A percentile compares a stretch with the other conserved stretches of the same genome.
Conservation (phyloP, 306 rosid species). For the Astragalus glycyphyllos region DNA sequence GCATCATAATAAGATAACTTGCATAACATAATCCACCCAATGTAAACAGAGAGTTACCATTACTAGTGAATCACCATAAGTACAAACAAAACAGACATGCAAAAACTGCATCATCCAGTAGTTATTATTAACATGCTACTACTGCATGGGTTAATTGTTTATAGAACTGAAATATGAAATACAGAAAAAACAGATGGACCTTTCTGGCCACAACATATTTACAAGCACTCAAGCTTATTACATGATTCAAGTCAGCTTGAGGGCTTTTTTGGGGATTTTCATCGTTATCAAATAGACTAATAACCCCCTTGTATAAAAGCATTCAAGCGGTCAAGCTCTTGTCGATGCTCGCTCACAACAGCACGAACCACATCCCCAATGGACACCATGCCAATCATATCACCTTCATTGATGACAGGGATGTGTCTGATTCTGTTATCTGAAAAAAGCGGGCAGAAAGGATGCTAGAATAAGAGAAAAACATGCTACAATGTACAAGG, state of each 20-base stretch:
- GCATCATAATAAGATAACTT: not conserved
- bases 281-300: conserved; percentile 57
- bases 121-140: conserved; percentile 45
- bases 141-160: conserved; percentile 34
- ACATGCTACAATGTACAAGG: conserved; percentile 26
- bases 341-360: conserved; percentile 92
- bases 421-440: conserved; percentile 99
- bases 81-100: not conserved
- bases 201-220: conserved; percentile 50
- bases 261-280: conserved; percentile 41
- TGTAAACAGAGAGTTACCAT: conserved; percentile 21
- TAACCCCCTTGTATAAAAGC: conserved; percentile 98
- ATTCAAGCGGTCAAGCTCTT: conserved; percentile 93
- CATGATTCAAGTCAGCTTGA: conserved; percentile 48
- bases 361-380: conserved; percentile 99
- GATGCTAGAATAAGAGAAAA: not conserved
- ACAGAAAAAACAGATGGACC: conserved; percentile 43
- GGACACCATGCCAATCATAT: conserved; percentile 97
- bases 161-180: conserved; percentile 19
- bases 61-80: conserved; percentile 17
- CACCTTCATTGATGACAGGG: conserved; percentile 73
- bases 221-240: conserved; percentile 67
- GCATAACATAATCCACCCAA: not conserved
- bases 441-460: conserved; percentile 7
- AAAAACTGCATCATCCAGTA: conserved; percentile 42